Base-by-base conservation (phyloP, 2,329 filamentous ascomycete genomes). In the Talaromyces pinophilus region DNA sequence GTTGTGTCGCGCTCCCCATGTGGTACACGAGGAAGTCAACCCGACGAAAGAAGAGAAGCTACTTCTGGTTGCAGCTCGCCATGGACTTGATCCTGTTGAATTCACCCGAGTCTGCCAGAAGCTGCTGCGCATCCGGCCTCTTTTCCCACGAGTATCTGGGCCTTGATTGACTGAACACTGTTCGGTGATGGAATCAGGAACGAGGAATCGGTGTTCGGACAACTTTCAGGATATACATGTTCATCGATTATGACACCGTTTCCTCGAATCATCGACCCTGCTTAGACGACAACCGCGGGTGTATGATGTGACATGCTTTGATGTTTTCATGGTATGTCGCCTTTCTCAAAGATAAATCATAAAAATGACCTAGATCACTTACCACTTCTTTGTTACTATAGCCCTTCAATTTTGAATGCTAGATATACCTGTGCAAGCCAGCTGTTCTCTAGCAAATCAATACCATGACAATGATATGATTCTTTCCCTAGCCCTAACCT, bases 11-110 rank as follows among this genome's bases (percentile, higher is more conserved):
- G 70, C 67, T 15, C 64, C 72, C 11, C 35, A 71, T 7, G 66
- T 68, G 62, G 74, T 83, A 2, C 70, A 78, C 5, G 82, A 83
- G 72, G 81, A 83, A 0, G 74, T 82, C 19, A 83, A 83, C 70
- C 81, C 81, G 1, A 71, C 67, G 38, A 82, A 80, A 64, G 76
- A 72, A 55, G 57, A 69, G 33, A 76, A 76, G 70, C 67, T 78
- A 57, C 66, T 66, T 5, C 71, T 73, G 61, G 79, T 83, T 5
- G 80, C 81, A 28, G 66, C 48, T 11, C 78, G 81, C 33, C 77
- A 83, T 68, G 63, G 72, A 4, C 75, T 82, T 25, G 74, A 82
- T 48, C 69, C 68, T 5, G 67, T 46, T 4, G 62, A 65, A 17
- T 82, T 82, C 66, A 71, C 68, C 62, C 66, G 68, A 40, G 71